These are phyloP conservation scores for Fallopia convolvulus DNA, from an alignment of 148 eudicot species.

Conservation along the genomic window DNA sequence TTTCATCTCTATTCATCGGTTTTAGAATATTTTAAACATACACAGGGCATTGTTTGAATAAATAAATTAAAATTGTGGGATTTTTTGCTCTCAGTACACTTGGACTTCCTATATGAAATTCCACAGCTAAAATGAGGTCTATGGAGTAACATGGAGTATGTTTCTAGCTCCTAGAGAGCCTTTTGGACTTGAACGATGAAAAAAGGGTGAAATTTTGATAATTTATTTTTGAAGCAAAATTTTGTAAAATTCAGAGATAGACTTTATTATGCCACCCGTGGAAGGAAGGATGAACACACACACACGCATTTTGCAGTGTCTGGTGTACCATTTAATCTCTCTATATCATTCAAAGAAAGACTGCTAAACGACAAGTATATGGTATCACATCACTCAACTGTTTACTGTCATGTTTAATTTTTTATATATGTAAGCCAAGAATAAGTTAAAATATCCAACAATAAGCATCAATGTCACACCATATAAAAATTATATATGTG, in stretches of 20 bases:
- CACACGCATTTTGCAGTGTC: conserved; percentile 7
- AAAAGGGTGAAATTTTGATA: neutral
- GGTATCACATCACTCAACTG: conserved; percentile 11
- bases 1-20: no score
- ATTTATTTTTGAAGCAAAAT: neutral
- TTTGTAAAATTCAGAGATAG: neutral
- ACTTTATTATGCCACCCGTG: neutral
- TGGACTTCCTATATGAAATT: no score
- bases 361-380: conserved; percentile 5
- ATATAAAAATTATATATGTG: neutral
- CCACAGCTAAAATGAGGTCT: no score
- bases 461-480: conserved; percentile 1
- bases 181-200: neutral
- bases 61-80: no score
- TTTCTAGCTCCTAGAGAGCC: neutral
- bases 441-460: neutral
- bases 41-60: neutral
- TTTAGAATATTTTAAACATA: no score
- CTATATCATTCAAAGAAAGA: conserved; percentile 4
- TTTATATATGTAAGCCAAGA: neutral
- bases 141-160: neutral
- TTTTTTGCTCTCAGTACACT: no score
- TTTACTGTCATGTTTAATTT: neutral
- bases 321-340: neutral
- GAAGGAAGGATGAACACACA: neutral